Base-by-base conservation (phyloP, 108 stramenopile species). In the Hondaea fermentalgiana region DNA sequence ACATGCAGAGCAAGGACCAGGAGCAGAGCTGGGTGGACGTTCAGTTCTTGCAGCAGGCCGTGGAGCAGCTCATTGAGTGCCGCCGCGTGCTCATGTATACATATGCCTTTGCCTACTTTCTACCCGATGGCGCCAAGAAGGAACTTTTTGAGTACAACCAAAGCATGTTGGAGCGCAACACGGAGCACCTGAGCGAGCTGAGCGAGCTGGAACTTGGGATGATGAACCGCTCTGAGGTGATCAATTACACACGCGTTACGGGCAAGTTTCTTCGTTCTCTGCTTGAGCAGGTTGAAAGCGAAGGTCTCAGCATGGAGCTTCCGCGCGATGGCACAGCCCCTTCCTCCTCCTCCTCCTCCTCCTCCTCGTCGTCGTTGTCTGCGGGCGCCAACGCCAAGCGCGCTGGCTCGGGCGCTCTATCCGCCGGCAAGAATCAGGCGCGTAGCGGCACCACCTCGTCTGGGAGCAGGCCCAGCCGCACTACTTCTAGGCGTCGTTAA, bases 71-170 rank as follows among this genome's bases (percentile, higher is more conserved):
- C 72, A 96, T 98, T 58, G 97, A 98, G 94, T 98, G 98, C 90
- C 95, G 98, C 59, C 95, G 97, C 29, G 98, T 98, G 17, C 93
- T 99, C 89, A 99, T 99, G 94, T 98, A 97, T 90, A 97, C 98
- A 5, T 93, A 91, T 60, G 92, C 96, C 58, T 97, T 95, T 92
- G 98, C 96, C 43, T 99, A 97, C 92, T 98, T 97, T 93, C 90
- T 98, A 89, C 89, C 87, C 47, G 92, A 92, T 35, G 59, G 87
- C 35, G 72, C 90, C 28, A 88, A 95, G 90, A 97, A 96, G 93
- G 94, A 95, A 60, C 96, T 98, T 49, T 99, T 98, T 91, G 99
- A 98, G 91, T 93, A 97, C 94, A 97, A 98, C 89, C 99, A 99
- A 90, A 97, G 98, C 91, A 97, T 97, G 96, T 90, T 99, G 60